Evolutionary conservation across 352 stramenopile species (phyloP), one percentile per base, ranked within the genome.

Genomic region (Globisporangium heterothallicum): DNA sequence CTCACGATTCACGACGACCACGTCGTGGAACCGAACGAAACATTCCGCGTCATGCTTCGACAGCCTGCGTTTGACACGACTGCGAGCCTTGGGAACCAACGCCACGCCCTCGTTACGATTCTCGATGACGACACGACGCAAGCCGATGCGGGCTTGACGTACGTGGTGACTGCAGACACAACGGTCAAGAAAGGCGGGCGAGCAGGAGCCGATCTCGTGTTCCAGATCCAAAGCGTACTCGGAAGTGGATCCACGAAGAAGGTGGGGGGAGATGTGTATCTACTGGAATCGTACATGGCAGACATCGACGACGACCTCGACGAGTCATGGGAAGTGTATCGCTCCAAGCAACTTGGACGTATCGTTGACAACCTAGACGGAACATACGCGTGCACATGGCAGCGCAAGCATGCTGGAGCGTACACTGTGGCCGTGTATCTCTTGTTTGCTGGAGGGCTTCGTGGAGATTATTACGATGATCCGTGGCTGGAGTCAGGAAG

Each of bases 1-100:
- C 52, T 98, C 21, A 92, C 87, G 18, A 95, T 98, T 51, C 87
- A 97, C 56, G 90, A 98, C 52, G 87, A 98, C 51, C 78, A 83
- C 26, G 38, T 80, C 26, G 51, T 79, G 2, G 80, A 96, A 25
- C 61, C 42, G 6, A 61, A 93, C 49, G 81, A 94, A 49, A 70
- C 58, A 0, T 93, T 95, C 45, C 68, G 78, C 12, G 59, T 95
- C 19, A 32, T 66, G 24, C 60, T 92, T 32, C 64, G 58, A 0
- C 49, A 74, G 16, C 68, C 77, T 12, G 56, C 38, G 19, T 51
- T 52, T 54, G 32, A 57, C 47, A 10, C 53, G 30, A 38, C 7
- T 6, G 59, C 61, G 35, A 75, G 47, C 1, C 58, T 94, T 2
- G 83, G 83, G 14, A 86, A 78, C 43, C 79, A 92, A 36, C 63